Evolutionary conservation across 768 basidiomycete genomes (phyloP).

Genomic region (Lactifluus rugatus): DNA sequence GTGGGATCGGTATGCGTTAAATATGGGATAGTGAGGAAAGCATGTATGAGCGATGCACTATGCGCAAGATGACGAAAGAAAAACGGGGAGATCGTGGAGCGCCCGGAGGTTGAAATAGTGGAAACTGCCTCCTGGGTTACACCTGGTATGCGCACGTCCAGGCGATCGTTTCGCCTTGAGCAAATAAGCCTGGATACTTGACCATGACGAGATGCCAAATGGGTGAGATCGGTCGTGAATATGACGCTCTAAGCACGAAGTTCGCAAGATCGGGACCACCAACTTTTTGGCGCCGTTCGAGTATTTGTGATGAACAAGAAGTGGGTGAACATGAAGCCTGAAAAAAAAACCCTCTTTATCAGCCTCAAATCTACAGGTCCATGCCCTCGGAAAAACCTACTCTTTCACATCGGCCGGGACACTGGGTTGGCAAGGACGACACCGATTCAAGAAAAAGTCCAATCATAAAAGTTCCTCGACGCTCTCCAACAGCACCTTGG

Average conservation of each 20-base stretch:
- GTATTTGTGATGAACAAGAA: slow-evolving; percentile 12
- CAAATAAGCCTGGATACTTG: slow-evolving; percentile 3
- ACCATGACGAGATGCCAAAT: slow-evolving; percentile 5
- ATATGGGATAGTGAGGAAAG: slow-evolving; percentile 9
- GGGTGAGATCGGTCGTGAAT: slow-evolving; percentile 1
- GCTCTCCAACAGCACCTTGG: slow-evolving; percentile 20
- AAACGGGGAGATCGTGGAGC: neutral
- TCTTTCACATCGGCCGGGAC: slow-evolving; percentile 6
- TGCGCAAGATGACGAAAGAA: slow-evolving; percentile 9
- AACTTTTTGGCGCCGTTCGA: neutral
- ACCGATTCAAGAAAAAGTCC: slow-evolving; percentile 6
- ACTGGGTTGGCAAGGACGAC: slow-evolving; percentile 11
- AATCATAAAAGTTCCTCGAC: slow-evolving; percentile 20
- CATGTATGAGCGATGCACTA: neutral
- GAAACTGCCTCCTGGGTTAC: slow-evolving; percentile 13
- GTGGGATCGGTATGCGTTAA: slow-evolving; percentile 5
- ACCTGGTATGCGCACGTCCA: slow-evolving; percentile 8
- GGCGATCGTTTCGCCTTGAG: slow-evolving; percentile 4
- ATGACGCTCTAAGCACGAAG: slow-evolving; percentile 6
- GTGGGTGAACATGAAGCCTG: slow-evolving; percentile 1
- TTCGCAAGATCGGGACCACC: slow-evolving; percentile 1
- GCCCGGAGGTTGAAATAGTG: neutral
- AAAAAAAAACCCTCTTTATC: neutral
- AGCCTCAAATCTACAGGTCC: neutral
- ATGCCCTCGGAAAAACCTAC: slow-evolving; percentile 1